Evolutionary conservation across 345 rosid genomes (phyloP), one percentile per base, ranked within the genome.

Genomic region (Brassica nigra): DNA sequence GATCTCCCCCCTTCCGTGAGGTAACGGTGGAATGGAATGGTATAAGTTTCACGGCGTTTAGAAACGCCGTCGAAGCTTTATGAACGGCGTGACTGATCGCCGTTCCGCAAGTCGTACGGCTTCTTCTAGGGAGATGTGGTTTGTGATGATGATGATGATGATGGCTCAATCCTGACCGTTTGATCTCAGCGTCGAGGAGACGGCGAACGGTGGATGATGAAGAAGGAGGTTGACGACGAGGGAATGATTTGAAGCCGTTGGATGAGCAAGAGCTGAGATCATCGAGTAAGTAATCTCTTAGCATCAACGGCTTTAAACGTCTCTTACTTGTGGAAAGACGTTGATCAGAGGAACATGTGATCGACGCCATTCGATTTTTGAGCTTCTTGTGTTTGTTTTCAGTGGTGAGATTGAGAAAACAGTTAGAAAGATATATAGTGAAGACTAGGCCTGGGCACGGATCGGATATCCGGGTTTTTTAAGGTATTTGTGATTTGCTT

Each of bases 211-310:
- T 85, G 64, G 89, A 71, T 84, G 76, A 52, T 1, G 93, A 90
- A 73, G 78, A 58, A 81, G 88, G 74, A 54, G 71, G 0, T 73
- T 84, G 90, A 23, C 86, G 88, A 71, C 95, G 97, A 42, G 99
- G 93, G 65, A 89, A 90, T 7, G 99, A 90, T 73, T 90, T 89
- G 87, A 95, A 95, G 63, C 95, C 95, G 76, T 82, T 87, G 78
- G 99, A 95, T 73, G 99, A 92, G 78, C 97, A 91, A 4, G 99
- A 91, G 59, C 95, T 86, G 49, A 88, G 83, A 84, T 95, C 97
- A 61, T 92, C 95, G 8, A 71, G 76, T 54, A 95, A 89, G 57
- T 85, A 90, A 76, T 95, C 99, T 86, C 88, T 91, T 34, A 95
- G 87, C 93, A 86, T 79, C 78, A 89, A 73, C 18, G 89, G 87